phyloP scores from a whole-genome alignment of 176 grass and related monocot species.

The Oryza glumipatula region DNA sequence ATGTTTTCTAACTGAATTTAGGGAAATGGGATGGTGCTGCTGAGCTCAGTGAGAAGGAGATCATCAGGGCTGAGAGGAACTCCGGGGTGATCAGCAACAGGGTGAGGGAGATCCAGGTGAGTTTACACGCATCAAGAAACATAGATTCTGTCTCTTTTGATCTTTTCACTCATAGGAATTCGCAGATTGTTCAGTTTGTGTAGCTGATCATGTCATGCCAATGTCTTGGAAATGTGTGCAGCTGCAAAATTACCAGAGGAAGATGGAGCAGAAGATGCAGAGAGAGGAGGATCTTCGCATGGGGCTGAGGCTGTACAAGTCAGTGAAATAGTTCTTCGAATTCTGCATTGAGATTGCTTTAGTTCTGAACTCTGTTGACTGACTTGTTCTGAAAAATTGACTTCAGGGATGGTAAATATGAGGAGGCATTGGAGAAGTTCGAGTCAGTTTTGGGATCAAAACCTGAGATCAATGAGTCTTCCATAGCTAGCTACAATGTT shows the following conservation, averaged over 20 bases:
- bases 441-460: conserved; percentile 88
- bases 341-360: conserved; percentile 7
- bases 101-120: conserved; percentile 92
- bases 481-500: conserved; percentile 92
- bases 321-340: conserved; percentile 14
- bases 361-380: not conserved
- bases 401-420: conserved; percentile 59
- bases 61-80: conserved; percentile 94
- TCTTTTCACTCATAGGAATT: not conserved
- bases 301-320: conserved; percentile 92
- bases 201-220: not conserved
- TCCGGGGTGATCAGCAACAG: conserved; percentile 82
- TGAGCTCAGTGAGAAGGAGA: conserved; percentile 93
- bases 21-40: conserved; percentile 52
- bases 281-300: conserved; percentile 72
- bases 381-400: not conserved
- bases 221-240: conserved; percentile 29
- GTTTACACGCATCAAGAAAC: not conserved
- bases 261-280: conserved; percentile 82
- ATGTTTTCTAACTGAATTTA: conserved; percentile 37
- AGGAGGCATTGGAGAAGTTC: conserved; percentile 95
- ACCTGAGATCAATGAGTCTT: conserved; percentile 64
- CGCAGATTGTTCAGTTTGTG: not conserved
- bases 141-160: not conserved
- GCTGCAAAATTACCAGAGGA: conserved; percentile 89